A percentile compares a stretch with the other conserved stretches of the same genome.
These are phyloP conservation scores for Hypoxylon trugodes DNA, from an alignment of 495 filamentous ascomycete species.

Conservation along the genomic window DNA sequence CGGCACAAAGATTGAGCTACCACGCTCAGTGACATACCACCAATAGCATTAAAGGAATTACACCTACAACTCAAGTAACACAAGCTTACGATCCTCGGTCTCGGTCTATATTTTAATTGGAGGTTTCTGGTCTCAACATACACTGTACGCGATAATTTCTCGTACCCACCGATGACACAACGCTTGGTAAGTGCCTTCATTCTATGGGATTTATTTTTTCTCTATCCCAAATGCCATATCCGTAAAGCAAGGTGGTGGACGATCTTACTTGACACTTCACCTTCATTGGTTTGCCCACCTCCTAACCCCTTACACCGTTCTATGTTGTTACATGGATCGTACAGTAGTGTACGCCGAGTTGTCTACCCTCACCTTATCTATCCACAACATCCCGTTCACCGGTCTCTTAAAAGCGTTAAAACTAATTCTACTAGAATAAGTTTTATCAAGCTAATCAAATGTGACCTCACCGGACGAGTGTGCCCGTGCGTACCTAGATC, in stretches of 20 bases:
- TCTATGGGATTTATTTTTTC: slow-evolving; percentile 9
- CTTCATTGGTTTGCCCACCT: slow-evolving; percentile 17
- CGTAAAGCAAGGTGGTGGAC: slow-evolving; percentile 9
- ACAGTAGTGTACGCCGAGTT: slow-evolving; percentile 3
- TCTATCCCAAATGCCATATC: slow-evolving; percentile 5
- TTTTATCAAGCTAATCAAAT: slow-evolving; percentile 28
- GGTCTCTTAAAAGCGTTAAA: slow-evolving; percentile 20
- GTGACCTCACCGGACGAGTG: slow-evolving; percentile 19
- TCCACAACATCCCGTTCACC: slow-evolving; percentile 22
- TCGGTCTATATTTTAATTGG: slow-evolving; percentile 1
- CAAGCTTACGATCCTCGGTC: no score
- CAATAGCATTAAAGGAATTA: no score
- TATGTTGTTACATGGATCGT: not conserved
- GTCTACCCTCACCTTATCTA: slow-evolving; percentile 8
- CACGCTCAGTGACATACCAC: no score
- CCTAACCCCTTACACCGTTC: not conserved
- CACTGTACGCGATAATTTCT: not conserved
- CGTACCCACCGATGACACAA: slow-evolving; percentile 21
- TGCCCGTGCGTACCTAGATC: slow-evolving; percentile 32
- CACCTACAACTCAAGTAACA: no score
- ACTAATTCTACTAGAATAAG: slow-evolving; percentile 2
- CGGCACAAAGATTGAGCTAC: not conserved
- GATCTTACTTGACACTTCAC: slow-evolving; percentile 12
- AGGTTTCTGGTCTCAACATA: not conserved
- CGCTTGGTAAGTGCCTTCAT: not conserved